Base-by-base conservation (phyloP, 1,139 yeast species). In the Arxiozyma slooffiae region DNA sequence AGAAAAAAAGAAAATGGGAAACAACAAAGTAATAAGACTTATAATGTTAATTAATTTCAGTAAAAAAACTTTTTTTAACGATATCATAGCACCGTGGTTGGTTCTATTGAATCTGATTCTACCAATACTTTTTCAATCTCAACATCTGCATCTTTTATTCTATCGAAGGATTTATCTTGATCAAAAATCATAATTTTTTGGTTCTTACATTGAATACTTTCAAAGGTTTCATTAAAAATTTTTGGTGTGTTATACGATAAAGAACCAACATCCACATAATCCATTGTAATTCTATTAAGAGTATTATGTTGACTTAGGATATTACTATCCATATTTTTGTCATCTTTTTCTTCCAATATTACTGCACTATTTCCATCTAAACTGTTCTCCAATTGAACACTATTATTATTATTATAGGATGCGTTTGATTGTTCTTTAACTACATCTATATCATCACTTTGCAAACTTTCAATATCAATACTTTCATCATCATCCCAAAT, bases 111-210 rank as follows among this genome's bases (percentile, higher is more conserved):
- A 38, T 58, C 61, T 18, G 60, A 57, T 41, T 56, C 67, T 14
- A 62, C 67, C 2, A 63, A 57, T 7, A 63, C 64, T 26, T 57
- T 55, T 49, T 63, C 67, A 11, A 62, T 59, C 41, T 63, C 66
- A 5, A 58, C 37, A n/a, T 56, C 59, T 26, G 44, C 53, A 17
- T 52, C 46, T 18, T 48, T 50, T 40, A 41, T 45, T 39, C 40
- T 24, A 18, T 52, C 43, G 41, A 38, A 37, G 30, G 53, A 47
- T 48, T 49, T 34, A 36, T 55, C 56, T 44, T 46, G 30, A 48
- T 47, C 45, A 30, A 34, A 42, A 3, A 63, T 56, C 44, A 64
- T 50, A 9, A 64, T 64, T 6, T 60, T 56, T 48, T 64, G 67
- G 17, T 58, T 59, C 53, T 62, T 63, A 49, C 67, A 64, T 40